Evolutionary conservation across 2,329 filamentous ascomycete species (phyloP).

Genomic region (Fusarium coffeatum): DNA sequence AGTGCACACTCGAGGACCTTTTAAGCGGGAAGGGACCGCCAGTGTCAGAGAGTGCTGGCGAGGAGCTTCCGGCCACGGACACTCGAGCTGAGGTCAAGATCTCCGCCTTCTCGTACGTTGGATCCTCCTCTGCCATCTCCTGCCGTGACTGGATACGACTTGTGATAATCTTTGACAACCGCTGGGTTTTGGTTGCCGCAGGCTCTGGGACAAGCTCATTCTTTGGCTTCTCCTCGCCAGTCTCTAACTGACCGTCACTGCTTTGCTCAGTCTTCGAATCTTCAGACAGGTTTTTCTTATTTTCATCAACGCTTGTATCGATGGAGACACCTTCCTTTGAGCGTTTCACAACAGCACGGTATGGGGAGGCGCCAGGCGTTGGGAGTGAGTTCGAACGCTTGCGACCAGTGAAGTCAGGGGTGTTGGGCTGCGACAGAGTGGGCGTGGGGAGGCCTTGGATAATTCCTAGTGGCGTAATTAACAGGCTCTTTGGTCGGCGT

Average conservation of each 20-base stretch:
- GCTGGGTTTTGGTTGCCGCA: constrained; percentile 34
- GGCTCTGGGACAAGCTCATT: constrained; percentile 20
- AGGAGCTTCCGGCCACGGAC: constrained; percentile 64
- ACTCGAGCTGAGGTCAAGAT: constrained; percentile 68
- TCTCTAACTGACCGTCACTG: constrained; percentile 2
- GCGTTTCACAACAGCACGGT: constrained; percentile 27
- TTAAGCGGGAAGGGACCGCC: constrained; percentile 54
- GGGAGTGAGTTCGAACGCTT: constrained; percentile 49
- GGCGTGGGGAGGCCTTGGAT: constrained; percentile 50
- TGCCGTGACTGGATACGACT: constrained; percentile 34
- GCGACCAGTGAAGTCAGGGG: constrained; percentile 51
- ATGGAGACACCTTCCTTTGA: constrained; percentile 17
- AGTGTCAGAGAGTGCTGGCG: constrained; percentile 61
- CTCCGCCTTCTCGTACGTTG: constrained; percentile 66
- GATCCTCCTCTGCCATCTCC: constrained; percentile 53
- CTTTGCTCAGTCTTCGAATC: constrained; percentile 16
- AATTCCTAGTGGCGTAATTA: constrained; percentile 38
- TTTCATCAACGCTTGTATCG: constrained; percentile 4
- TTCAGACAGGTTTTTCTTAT: constrained; percentile 16
- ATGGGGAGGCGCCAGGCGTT: constrained; percentile 42
- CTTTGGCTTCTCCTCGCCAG: constrained; percentile 14
- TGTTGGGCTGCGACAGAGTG: constrained; percentile 51
- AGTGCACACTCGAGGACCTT: constrained; percentile 62
- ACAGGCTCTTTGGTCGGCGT: constrained; percentile 61
- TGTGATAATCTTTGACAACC: constrained; percentile 44